Base-by-base conservation (phyloP, 768 basidiomycete genomes). In the Arthromyces matolae region DNA sequence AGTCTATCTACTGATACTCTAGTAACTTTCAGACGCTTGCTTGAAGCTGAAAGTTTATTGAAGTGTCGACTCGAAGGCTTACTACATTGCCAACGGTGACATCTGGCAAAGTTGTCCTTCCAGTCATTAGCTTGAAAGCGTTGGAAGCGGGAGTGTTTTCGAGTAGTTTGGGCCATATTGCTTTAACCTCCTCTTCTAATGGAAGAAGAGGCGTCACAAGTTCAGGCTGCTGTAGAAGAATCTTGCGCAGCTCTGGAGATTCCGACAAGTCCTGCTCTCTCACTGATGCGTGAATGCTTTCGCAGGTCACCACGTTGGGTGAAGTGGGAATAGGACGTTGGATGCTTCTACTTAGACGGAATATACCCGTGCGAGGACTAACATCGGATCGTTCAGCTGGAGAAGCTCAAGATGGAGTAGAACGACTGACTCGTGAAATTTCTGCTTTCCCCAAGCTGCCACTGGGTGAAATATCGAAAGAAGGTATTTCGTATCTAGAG, bases 271-370 rank as follows among this genome's bases (percentile, higher is more conserved):
- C 55, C 53, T 81, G 84, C 28, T 72, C 61, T 29, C 79, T 56
- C 2, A 80, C 81, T 12, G 84, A 86, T 4, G 76, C 65, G 52
- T 86, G 84, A 29, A 86, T 76, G 0, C 61, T 71, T 64, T 88
- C 84, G 39, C 79, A 71, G 0, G 84, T 84, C 3, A 71, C 49
- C 19, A 72, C 56, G 50, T 80, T 61, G 0, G 67, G 62, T 9
- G 53, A 37, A 1, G 66, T 72, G 2, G 84, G 83, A 22, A 83
- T 56, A 19, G 64, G 58, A 18, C 85, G 76, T 47, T 73, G 66
- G 20, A 73, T 68, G 31, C 62, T 67, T 24, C 67, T 55, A 1
- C 81, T 66, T 0, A 84, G 45, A 20, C 53, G 37, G 54, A 80
- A 86, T 13, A 87, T 72, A 12, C 85, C 84, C 0, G 70, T 74